Base-by-base conservation (phyloP, 768 basidiomycete species). In the Kwoniella dejecticola region DNA sequence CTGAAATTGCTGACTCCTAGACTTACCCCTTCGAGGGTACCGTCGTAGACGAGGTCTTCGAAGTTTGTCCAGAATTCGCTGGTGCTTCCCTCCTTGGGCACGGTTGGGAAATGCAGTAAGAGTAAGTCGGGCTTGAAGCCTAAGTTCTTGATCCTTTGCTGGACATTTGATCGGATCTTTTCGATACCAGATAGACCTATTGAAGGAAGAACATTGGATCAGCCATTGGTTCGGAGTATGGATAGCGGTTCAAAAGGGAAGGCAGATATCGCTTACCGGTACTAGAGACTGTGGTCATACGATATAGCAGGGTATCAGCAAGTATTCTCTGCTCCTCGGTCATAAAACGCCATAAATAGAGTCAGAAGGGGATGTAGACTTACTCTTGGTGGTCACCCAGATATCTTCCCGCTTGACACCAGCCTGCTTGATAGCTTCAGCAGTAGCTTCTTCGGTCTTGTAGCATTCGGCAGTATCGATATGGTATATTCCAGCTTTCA, bases 41-140 rank as follows among this genome's bases (percentile, higher is more conserved):
- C 69, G 31, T 60, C 70, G 47, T 53, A 54, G 15, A 71, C 67
- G 5, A 71, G 45, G 13, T 52, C 67, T 30, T 71, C 70, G 12
- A 71, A 56, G 47, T 61, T 42, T 8, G 31, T 54, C 77, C 62
- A 78, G 57, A 61, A 64, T 2, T 66, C 58, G 1, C 63, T 75
- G 11, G 78, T 64, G 50, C 71, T 69, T 29, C 76, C 77, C 24
- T 63, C 46, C 26, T 75, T 55, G 23, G 67, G 52, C 0, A 76
- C 73, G 50, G 63, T 68, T 13, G 75, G 77, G 62, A 72, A 74
- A 70, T 79, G 79, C 15, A 79, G 66, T 21, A 79, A 68, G 26
- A 74, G 56, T 13, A 79, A 66, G 56, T 77, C 64, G 40, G 77
- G 77, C 26, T 67, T 62, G 26, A 55, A 57, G 15, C 67, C 66